Percentiles rank a stretch among this genome's conserved stretches.
Evolutionary conservation across 169 alveolate genomes (phyloP).

Genomic region (Cyclospora cayetanensis): DNA sequence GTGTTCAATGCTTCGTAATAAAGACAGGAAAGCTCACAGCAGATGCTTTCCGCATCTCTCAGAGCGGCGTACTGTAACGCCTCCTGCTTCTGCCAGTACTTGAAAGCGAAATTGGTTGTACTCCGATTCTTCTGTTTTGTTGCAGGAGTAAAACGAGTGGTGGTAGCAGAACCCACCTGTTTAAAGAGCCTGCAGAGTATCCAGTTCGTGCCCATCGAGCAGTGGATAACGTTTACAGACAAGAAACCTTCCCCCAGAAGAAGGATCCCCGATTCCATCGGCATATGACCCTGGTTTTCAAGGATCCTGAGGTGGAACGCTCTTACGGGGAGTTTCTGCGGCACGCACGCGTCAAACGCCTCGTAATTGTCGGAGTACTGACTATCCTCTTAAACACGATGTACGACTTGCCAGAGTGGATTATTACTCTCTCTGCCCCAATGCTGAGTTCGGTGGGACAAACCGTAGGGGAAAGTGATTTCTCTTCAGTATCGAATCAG

Average conservation of each 20-base stretch:
- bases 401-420: constrained; percentile 63
- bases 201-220: background rate
- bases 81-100: too few species aligned
- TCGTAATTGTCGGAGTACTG: constrained; percentile 23
- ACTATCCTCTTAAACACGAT: constrained; percentile 25
- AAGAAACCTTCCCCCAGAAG: background rate
- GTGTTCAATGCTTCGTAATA: background rate
- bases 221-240: background rate
- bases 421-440: background rate
- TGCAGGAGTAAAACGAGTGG: background rate
- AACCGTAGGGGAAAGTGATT: background rate
- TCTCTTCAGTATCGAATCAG: background rate
- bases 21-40: too few species aligned
- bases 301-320: constrained; percentile 26
- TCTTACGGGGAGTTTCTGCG: constrained; percentile 39
- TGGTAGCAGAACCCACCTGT: background rate
- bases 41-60: too few species aligned
- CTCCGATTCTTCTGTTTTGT: background rate
- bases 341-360: constrained; percentile 25
- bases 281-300: background rate
- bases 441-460: background rate
- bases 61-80: too few species aligned
- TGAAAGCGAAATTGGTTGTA: too few species aligned
- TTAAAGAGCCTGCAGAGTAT: too few species aligned
- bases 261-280: background rate